Base-by-base conservation (phyloP, 1,284 basidiomycete genomes). In the Fomitopsis betulina region DNA sequence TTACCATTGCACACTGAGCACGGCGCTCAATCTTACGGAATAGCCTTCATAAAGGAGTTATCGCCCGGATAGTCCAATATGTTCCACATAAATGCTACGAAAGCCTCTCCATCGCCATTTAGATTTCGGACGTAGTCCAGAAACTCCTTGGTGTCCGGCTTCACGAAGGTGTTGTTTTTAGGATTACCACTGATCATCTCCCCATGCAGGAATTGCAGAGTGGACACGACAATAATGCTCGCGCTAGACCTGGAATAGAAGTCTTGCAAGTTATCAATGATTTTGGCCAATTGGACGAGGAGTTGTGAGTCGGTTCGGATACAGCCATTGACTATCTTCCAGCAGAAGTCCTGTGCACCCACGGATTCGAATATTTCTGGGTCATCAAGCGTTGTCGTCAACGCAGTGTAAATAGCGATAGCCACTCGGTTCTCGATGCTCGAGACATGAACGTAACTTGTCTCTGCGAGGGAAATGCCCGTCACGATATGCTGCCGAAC, bases 71-170 rank as follows among this genome's bases (percentile, higher is more conserved):
- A 63, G 2, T 21, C 35, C 12, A 17, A 25, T 45, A 60, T 61
- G 32, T 60, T 60, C 63, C 63, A 66, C 32, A 66, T 60, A 45
- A 63, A 62, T 12, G 25, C 43, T 5, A 45, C 55, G 43, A 54
- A 64, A 17, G 60, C 59, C 27, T 61, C 61, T 3, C 59, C 58
- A 17, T 60, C 3, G 5, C 60, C 61, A 32, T 47, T 58, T 21
- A 54, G 42, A 7, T 27, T 12, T 32, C 63, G 50, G 23, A 53
- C 60, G 27, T 53, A 59, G n/a, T 56, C 45, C n/a, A 59, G 40
- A 30, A 60, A 64, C 19, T 15, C 54, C 47, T 30, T 43, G 27
- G 50, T 37, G 17, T 25, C 40, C 10, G 30, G 33, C 21, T 56
- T 17, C 12, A 64, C 25, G 27, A 35, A 37, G n/a, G 53, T 43